Evolutionary conservation across 495 filamentous ascomycete species (phyloP), one percentile per base, ranked within the genome.

Genomic region (Annulohypoxylon stygium): DNA sequence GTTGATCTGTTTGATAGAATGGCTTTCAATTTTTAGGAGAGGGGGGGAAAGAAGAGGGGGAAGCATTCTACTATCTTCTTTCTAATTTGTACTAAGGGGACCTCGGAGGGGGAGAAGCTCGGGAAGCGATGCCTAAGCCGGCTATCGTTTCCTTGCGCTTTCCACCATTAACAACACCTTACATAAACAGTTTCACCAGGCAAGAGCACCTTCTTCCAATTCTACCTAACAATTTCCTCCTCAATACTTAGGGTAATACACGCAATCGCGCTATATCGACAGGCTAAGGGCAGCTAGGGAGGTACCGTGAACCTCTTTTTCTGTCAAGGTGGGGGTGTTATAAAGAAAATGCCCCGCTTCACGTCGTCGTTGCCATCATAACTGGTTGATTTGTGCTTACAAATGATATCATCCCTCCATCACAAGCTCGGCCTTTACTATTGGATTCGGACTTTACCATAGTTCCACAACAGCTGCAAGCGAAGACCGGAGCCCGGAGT

Each of bases 351-450:
- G 67, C 73, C 76, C 76, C 74, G 70, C 74, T 71, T 61, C 50
- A 53, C 47, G 43, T 68, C 64, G 55, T 70, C 67, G 55, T 60
- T 78, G 70, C 51, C 76, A 74, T 78, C 76, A 78, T 78, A 69
- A 39, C 59, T 66, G 23, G 57, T 51, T 59, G 53, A 48, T 18
- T 51, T 51, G 26, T 68, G 76, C 73, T 76, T 70, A 78, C 70
- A 78, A 78, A 78, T 78, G 76, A 78, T 78, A 78, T 78, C 76
- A 78, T 76, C 54, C 60, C 59, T 33, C 3, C 62, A 58, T 67
- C 62, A 53, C 50, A 61, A 67, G 51, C 50, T 74, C 71, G 71
- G 70, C 16, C 34, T 58, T 62, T 58, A 20, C 5, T 7, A 25
- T 12, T 61, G 33, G 51, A 25, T 59, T 67, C 71, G 71, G 71